phyloP scores from a whole-genome alignment of 441 rosid species.

The Gossypium gossypioides region DNA sequence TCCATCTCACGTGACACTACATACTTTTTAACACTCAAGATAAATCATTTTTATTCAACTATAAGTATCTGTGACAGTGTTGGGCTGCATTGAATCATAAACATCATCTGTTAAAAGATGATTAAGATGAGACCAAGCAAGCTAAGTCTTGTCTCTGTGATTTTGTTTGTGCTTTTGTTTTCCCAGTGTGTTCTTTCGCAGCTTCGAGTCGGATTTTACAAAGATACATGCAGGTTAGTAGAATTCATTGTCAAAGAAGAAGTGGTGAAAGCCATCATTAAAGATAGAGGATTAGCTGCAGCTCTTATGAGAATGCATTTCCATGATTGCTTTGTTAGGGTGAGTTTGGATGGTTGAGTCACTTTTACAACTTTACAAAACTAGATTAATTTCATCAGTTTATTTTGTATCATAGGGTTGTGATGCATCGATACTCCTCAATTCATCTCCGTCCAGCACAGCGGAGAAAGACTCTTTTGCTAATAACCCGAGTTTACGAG shows the following conservation, averaged over 20 bases:
- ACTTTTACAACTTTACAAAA: too few species aligned
- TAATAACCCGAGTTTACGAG: conserved; percentile 40
- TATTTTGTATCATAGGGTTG: conserved; percentile 29
- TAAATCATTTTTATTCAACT: neutral
- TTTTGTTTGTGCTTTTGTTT: neutral
- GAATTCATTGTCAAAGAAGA: conserved; percentile 34
- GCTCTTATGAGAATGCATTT: conserved; percentile 50
- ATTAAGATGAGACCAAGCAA: neutral
- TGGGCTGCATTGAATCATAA: neutral
- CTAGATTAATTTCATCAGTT: neutral
- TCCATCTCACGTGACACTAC: neutral
- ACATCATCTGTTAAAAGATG: neutral
- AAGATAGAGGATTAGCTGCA: conserved; percentile 34
- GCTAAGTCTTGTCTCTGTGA: neutral
- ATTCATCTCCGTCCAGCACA: conserved; percentile 34
- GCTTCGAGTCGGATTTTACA: conserved; percentile 39
- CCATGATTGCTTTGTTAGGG: conserved; percentile 53
- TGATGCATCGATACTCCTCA: conserved; percentile 40
- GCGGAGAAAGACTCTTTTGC: conserved; percentile 44
- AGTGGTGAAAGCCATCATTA: conserved; percentile 22
- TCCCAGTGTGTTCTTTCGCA: conserved; percentile 23
- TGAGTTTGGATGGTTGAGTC: conserved; percentile 12
- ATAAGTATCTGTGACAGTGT: conserved; percentile 7
- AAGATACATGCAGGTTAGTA: conserved; percentile 21
- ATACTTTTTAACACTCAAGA: neutral